phyloP scores from a whole-genome alignment of 1,139 yeast species.

The Candida labiduridarum region DNA sequence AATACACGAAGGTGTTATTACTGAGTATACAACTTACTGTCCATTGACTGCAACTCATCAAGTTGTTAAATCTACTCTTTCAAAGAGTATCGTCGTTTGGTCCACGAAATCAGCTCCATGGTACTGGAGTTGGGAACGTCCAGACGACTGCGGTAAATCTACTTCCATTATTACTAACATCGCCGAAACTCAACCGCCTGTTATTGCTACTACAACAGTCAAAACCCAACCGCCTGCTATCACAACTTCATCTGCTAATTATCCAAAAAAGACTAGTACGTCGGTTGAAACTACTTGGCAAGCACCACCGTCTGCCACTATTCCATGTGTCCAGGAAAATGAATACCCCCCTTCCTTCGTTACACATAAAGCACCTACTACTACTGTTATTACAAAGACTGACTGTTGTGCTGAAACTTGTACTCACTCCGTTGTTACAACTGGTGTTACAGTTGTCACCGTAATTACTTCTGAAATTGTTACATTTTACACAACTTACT shows the following conservation, averaged over 20 bases:
- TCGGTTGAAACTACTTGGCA: neutral
- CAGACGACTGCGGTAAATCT: neutral
- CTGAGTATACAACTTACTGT: slow-evolving; percentile 29
- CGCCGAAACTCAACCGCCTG: slow-evolving; percentile 15
- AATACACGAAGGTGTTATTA: slow-evolving; percentile 9
- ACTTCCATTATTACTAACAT: slow-evolving; percentile 13
- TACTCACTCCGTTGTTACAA: neutral
- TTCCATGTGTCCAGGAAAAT: neutral
- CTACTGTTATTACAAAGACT: slow-evolving; percentile 1
- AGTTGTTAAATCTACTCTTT: slow-evolving; percentile 4
- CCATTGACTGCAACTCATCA: slow-evolving; percentile 19
- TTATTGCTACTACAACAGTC: slow-evolving; percentile 8
- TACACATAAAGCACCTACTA: slow-evolving; percentile 1
- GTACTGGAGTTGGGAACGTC: neutral
- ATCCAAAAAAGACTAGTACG: neutral
- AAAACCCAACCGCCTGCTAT: slow-evolving; percentile 15
- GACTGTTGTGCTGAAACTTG: slow-evolving; percentile 1
- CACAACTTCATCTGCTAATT: neutral
- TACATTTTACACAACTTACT: slow-evolving; percentile 5
- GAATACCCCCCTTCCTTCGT: neutral
- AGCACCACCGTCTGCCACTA: neutral
- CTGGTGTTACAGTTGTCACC: slow-evolving; percentile 7
- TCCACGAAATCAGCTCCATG: slow-evolving; percentile 2
- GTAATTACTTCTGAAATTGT: neutral
- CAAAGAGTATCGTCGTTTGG: neutral